Evolutionary conservation across 768 basidiomycete species (phyloP), one percentile per base, ranked within the genome.

Genomic region (Xerocomellus amylosporus): DNA sequence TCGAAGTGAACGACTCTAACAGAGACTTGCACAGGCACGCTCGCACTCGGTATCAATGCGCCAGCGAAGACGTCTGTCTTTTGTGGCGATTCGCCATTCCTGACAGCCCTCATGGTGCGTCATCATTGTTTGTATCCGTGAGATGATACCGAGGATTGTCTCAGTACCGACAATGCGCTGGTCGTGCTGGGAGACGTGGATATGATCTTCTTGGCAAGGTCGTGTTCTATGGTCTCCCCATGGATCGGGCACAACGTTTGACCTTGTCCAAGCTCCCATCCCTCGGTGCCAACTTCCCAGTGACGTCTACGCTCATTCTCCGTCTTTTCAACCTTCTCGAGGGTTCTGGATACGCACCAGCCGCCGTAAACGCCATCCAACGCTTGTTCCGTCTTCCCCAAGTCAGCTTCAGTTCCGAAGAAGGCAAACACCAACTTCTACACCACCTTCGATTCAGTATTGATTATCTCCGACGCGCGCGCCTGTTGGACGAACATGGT

Each of bases 21-120:
- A 9, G 15, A 34, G 30, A 38, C 12, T 43, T 17, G 12, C 2
- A n/a, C 47, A 83, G 84, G 82, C 1, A 88, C 86, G 6, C 73
- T 88, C 51, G 87, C 87, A 1, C 73, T 89, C 14, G 88, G 87
- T 53, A 89, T 89, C 61, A 89, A 89, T 61, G 86, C 86, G 0
- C 87, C 87, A 1, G 77, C 85, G 0, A 86, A 80, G 60, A 85
- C 87, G 0, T 75, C 81, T 2, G 76, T 85, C 7, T 88, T 88
- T 60, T 80, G 77, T 49, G 82, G 80, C 0, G 84, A 86, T 65
- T 85, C 84, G 0, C 80, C 81, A 2, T 84, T 54, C 63, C 60
- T 86, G 34, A 85, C 84, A 1, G 81, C 84, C 1, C 75, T 87
- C 8, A 82, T 79, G 78, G 82, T 81, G 62, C 2, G 76, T 62